A percentile compares a stretch with the other conserved stretches of the same genome.
phyloP scores from a whole-genome alignment of 495 filamentous ascomycete genomes.

The Hypoxylon rickii region DNA sequence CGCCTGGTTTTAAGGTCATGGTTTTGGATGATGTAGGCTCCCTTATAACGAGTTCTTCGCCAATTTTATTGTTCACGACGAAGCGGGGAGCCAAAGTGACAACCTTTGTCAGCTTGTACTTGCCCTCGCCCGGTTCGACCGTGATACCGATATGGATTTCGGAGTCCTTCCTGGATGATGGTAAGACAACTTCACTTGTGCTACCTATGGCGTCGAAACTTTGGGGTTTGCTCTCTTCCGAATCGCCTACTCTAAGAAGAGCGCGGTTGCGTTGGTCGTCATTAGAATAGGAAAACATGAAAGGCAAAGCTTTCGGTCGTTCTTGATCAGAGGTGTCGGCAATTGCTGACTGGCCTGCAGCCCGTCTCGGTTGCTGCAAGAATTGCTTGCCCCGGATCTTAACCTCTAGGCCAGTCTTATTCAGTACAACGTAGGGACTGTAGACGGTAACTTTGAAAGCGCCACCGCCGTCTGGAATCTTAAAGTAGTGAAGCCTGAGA shows the following conservation, averaged over 20 bases:
- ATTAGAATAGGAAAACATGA: conserved; percentile 91
- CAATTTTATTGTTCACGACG: conserved; percentile 89
- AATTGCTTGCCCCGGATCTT: conserved; percentile 88
- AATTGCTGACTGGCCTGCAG: conserved; percentile 72
- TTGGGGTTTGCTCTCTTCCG: conserved; percentile 93
- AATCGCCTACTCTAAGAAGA: conserved; percentile 82
- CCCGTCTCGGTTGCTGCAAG: conserved; percentile 77
- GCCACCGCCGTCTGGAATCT: conserved; percentile 88
- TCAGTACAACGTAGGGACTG: conserved; percentile 90
- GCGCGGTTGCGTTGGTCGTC: conserved; percentile 91
- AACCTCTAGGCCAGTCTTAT: conserved; percentile 90
- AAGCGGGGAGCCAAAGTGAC: conserved; percentile 93
- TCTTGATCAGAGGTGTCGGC: conserved; percentile 43
- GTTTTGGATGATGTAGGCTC: conserved; percentile 86
- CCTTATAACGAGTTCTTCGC: conserved; percentile 83
- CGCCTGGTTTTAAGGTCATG: conserved; percentile 72
- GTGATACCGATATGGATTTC: conserved; percentile 91
- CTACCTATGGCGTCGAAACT: conserved; percentile 99
- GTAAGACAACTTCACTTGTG: conserved; percentile 80
- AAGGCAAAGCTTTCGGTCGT: conserved; percentile 73
- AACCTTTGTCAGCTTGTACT: conserved; percentile 95
- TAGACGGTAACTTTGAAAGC: conserved; percentile 95
- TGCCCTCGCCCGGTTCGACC: conserved; percentile 88
- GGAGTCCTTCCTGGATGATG: conserved; percentile 67
- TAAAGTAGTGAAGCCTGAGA: conserved; percentile 90